These are phyloP conservation scores for Diaporthe sp. DNA, from an alignment of 2,329 filamentous ascomycete genomes.

Conservation along the genomic window DNA sequence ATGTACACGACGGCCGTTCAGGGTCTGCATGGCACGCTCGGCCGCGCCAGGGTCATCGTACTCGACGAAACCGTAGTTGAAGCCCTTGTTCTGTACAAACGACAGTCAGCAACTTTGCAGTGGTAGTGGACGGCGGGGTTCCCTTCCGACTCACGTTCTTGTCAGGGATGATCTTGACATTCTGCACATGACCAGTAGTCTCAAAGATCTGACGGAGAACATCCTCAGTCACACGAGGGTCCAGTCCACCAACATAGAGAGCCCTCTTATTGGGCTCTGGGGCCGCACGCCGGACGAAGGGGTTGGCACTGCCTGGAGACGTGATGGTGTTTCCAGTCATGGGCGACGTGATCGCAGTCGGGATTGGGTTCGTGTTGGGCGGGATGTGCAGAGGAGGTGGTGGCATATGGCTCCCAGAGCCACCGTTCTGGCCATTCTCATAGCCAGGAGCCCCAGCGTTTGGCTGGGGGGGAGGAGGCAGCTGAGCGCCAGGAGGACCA, in stretches of 20 bases:
- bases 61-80: constrained; percentile 99
- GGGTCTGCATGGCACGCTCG: constrained; percentile 95
- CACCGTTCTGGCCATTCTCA: constrained; percentile 75
- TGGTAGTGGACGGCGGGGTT: not conserved
- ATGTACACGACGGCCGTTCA: constrained; percentile 95
- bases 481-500: constrained; percentile 73
- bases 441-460: constrained; percentile 81
- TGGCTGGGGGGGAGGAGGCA: constrained; percentile 77
- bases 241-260: constrained; percentile 93
- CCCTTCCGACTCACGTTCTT: constrained; percentile 84
- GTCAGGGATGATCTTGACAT: constrained; percentile 99
- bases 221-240: constrained; percentile 95
- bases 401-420: constrained; percentile 84
- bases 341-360: constrained; percentile 90
- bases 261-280: constrained; percentile 99
- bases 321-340: constrained; percentile 80
- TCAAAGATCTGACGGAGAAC: constrained; percentile 98
- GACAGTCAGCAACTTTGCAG: constrained; percentile 39
- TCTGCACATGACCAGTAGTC: constrained; percentile 97
- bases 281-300: constrained; percentile 88
- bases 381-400: constrained; percentile 94
- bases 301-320: constrained; percentile 86
- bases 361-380: constrained; percentile 95
- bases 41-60: constrained; percentile 98
- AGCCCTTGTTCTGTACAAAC: constrained; percentile 84